Evolutionary conservation across 768 basidiomycete species (phyloP).

Genomic region (Panus rudis): DNA sequence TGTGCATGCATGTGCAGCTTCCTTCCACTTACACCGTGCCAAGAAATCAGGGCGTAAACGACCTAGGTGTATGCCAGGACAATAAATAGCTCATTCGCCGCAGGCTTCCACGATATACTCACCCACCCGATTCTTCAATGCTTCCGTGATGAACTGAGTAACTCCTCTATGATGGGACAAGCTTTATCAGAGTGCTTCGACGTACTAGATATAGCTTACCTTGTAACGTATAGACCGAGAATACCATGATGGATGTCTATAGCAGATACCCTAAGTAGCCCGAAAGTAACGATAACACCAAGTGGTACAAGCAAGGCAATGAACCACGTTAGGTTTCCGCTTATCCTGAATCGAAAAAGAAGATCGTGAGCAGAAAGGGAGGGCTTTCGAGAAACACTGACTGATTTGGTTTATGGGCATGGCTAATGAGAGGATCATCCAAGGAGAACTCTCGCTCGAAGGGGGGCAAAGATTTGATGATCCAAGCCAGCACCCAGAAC

Average conservation of each 20-base stretch:
- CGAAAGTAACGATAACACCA: slow-evolving; percentile 29
- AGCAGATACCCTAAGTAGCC: slow-evolving; percentile 36
- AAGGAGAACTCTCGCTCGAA: slow-evolving; percentile 44
- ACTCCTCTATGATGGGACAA: slow-evolving; percentile 34
- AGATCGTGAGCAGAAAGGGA: neutral
- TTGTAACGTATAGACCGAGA: slow-evolving; percentile 39
- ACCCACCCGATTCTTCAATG: slow-evolving; percentile 56
- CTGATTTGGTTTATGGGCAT: slow-evolving; percentile 45
- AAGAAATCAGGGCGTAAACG: slow-evolving; percentile 64
- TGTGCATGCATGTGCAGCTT: slow-evolving; percentile 38
- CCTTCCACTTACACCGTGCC: slow-evolving; percentile 56
- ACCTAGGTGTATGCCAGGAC: slow-evolving; percentile 17
- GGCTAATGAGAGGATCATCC: slow-evolving; percentile 46
- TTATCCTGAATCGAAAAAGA: slow-evolving; percentile 32
- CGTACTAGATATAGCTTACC: slow-evolving; percentile 18
- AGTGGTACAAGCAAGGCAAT: slow-evolving; percentile 44
- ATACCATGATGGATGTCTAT: slow-evolving; percentile 52
- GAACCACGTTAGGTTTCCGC: slow-evolving; percentile 38
- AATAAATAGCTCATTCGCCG: neutral
- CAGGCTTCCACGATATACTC: slow-evolving; percentile 9
- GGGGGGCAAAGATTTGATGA: slow-evolving; percentile 27
- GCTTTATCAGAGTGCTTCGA: slow-evolving; percentile 1
- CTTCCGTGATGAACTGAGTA: slow-evolving; percentile 40
- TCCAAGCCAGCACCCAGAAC: slow-evolving; percentile 36
- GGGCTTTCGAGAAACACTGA: slow-evolving; percentile 14